A percentile compares a stretch with the other conserved stretches of the same genome.
These are phyloP conservation scores for Plantago ovata DNA, from an alignment of 257 asterid species.

Conservation along the genomic window DNA sequence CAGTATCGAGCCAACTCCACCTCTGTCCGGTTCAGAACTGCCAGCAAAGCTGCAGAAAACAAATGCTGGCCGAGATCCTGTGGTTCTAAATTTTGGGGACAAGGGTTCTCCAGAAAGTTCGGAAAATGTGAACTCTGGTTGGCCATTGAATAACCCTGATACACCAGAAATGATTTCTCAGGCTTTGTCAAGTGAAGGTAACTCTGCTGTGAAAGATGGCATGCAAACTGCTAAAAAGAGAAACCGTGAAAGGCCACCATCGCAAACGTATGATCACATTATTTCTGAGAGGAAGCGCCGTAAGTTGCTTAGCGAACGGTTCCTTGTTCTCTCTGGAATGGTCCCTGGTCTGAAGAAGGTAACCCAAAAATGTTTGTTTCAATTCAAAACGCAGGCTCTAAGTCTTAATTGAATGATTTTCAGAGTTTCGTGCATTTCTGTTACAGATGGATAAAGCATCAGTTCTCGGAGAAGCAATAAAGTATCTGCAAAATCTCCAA, in stretches of 20 bases:
- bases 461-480: constrained; percentile 18
- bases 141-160: constrained; percentile 6
- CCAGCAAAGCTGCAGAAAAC: too few species aligned
- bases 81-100: constrained; percentile 9
- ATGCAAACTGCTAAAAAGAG: background rate
- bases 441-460: constrained; percentile 26
- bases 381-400: too few species aligned
- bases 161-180: background rate
- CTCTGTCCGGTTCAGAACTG: too few species aligned
- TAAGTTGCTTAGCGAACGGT: constrained; percentile 6
- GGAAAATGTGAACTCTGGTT: background rate
- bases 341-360: constrained; percentile 14
- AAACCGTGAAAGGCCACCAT: constrained; percentile 1
- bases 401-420: too few species aligned
- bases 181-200: background rate
- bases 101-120: background rate
- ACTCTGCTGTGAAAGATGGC: background rate
- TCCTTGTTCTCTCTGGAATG: constrained; percentile 10
- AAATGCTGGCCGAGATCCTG: background rate
- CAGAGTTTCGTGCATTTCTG: background rate
- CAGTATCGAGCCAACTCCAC: too few species aligned
- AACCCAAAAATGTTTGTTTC: background rate
- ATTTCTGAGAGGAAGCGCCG: constrained; percentile 12
- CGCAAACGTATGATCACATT: constrained; percentile 13
- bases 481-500: constrained; percentile 19